Evolutionary conservation across 2,329 filamentous ascomycete genomes (phyloP), one percentile per base, ranked within the genome.

Genomic region (Alternaria sp.): DNA sequence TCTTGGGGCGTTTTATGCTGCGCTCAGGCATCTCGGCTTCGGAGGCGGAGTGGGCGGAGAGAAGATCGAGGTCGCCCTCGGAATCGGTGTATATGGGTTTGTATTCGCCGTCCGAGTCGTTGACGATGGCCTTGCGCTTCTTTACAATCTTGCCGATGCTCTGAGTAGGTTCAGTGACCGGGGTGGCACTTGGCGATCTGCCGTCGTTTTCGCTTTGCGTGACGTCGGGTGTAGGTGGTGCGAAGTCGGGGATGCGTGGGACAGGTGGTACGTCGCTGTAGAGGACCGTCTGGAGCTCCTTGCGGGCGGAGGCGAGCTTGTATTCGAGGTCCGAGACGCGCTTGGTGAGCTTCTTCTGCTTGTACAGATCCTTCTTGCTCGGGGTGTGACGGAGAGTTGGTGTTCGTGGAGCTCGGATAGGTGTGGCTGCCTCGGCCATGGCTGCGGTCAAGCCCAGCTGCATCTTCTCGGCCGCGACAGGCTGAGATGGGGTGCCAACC

Each of bases 301-400:
- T 81, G 34, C 85, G 81, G 8, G 86, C 86, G 36, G 81, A 80
- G 16, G 85, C 79, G 30, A 89, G 81, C 70, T 88, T 88, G 12
- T 79, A 73, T 66, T 89, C 87, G 12, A 89, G 81, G 64, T 88
- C 83, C 64, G 85, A 88, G 30, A 89, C 86, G 53, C 85, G 82
- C 75, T 87, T 88, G 41, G 82, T 78, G 32, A 89, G 76, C 62
- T 86, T 87, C 59, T 83, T 80, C 66, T 88, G 85, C 67, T 83
- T 84, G 51, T 83, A 79, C 6, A 89, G 75, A 53, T 89, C 87
- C 65, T 83, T 85, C 67, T 84, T 85, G 3, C 85, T 87, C 3
- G 81, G 81, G 24, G 83, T 80, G 41, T 79, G 81, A 58, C 81
- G 81, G 34, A 86, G 71, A 6, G 66, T 62, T 1, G 72, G 75